Conservation (phyloP, 2,329 filamentous ascomycete genomes). For the Pseudocercospora crystallina region DNA sequence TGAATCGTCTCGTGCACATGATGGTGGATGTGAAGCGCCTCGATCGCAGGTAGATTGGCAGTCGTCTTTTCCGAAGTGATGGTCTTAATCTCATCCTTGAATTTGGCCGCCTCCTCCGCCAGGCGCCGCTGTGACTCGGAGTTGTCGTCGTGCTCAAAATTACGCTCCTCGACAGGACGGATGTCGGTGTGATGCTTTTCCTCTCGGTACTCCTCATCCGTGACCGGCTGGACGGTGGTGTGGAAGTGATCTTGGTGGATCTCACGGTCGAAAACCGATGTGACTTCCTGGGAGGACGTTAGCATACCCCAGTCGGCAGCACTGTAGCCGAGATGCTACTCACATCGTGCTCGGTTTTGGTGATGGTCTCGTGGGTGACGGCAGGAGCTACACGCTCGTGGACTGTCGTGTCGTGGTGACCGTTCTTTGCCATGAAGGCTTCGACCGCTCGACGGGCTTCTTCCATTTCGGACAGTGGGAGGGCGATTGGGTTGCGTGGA, state of each 20-base stretch:
- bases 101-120: conserved; percentile 54
- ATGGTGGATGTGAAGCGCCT: conserved; percentile 64
- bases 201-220: conserved; percentile 56
- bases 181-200: conserved; percentile 63
- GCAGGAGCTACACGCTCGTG: conserved; percentile 62
- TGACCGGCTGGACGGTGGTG: conserved; percentile 65
- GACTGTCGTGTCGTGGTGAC: conserved; percentile 68
- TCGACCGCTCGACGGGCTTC: conserved; percentile 63
- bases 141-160: conserved; percentile 60
- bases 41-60: conserved; percentile 49
- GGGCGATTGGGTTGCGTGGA: conserved; percentile 17
- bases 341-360: conserved; percentile 53
- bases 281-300: conserved; percentile 9
- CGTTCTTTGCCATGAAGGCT: conserved; percentile 59
- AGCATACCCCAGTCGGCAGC: background rate
- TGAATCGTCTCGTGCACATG: conserved; percentile 64
- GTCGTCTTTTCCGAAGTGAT: conserved; percentile 51
- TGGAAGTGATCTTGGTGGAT: conserved; percentile 73
- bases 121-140: conserved; percentile 49
- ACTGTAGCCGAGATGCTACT: background rate
- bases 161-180: conserved; percentile 58
- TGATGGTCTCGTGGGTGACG: conserved; percentile 48
- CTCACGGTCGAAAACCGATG: conserved; percentile 54
- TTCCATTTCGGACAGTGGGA: conserved; percentile 52
- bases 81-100: conserved; percentile 50